Evolutionary conservation across 257 asterid species (phyloP).

Genomic region (Handroanthus guayacan): DNA sequence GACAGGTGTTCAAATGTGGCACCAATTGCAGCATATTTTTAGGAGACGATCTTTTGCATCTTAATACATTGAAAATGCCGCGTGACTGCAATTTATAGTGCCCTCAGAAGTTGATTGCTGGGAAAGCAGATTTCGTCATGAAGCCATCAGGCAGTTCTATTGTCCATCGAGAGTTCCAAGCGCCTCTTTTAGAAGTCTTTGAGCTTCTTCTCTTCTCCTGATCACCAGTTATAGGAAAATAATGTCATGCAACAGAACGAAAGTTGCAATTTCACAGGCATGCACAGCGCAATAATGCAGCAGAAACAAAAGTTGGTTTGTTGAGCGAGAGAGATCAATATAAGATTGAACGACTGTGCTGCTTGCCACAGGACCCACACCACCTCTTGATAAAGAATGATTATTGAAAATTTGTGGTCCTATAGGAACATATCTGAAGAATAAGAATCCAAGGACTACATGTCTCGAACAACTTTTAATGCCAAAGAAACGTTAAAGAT

Average conservation of each 20-base stretch:
- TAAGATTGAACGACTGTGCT: not conserved
- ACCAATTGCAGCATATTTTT: not conserved
- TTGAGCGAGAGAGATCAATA: too few species aligned
- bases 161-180: constrained; percentile 72
- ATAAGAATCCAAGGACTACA: constrained; percentile 6
- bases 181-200: constrained; percentile 72
- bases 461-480: constrained; percentile 6
- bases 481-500: not conserved
- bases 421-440: not conserved
- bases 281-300: not conserved
- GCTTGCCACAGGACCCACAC: not conserved
- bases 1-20: not conserved
- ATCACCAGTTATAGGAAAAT: constrained; percentile 31
- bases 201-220: constrained; percentile 95
- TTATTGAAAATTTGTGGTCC: not conserved
- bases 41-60: not conserved
- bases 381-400: not conserved
- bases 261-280: not conserved
- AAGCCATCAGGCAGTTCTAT: constrained; percentile 26
- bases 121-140: not conserved
- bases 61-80: not conserved
- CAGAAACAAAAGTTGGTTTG: not conserved
- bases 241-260: not conserved
- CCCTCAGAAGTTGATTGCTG: not conserved
- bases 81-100: not conserved